These are phyloP conservation scores for Penicillium janthinellum DNA, from an alignment of 2,329 filamentous ascomycete species.

Conservation along the genomic window DNA sequence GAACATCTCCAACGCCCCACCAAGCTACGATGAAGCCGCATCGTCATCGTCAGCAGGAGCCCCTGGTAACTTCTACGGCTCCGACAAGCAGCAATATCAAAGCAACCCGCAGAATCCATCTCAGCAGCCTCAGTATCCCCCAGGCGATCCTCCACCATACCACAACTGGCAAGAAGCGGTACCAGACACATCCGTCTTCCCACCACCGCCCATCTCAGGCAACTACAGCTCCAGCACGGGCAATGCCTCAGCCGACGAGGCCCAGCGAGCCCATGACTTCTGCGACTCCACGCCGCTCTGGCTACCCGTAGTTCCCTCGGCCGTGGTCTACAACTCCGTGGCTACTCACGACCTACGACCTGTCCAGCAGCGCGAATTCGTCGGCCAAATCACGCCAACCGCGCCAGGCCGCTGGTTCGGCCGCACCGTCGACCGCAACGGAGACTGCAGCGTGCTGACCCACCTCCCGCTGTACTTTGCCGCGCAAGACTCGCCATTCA, in stretches of 20 bases:
- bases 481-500: constrained; percentile 52
- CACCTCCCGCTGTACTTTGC: constrained; percentile 61
- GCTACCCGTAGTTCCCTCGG: constrained; percentile 48
- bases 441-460: constrained; percentile 57
- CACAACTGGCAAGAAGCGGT: constrained; percentile 63
- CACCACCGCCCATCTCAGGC: constrained; percentile 59
- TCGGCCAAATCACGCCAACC: constrained; percentile 40
- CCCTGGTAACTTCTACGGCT: not conserved
- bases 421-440: constrained; percentile 44
- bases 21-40: constrained; percentile 25
- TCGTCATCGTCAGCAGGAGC: not conserved
- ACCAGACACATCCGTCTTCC: constrained; percentile 61
- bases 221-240: constrained; percentile 58
- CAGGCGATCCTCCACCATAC: constrained; percentile 54
- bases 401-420: constrained; percentile 49
- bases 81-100: not conserved
- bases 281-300: constrained; percentile 56
- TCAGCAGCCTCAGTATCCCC: not conserved
- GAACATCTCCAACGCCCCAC: constrained; percentile 12
- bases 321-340: constrained; percentile 46
- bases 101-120: not conserved
- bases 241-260: constrained; percentile 58
- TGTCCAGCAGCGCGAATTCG: constrained; percentile 45
- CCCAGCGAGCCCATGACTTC: constrained; percentile 59
- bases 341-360: constrained; percentile 50